Percentiles rank a stretch among this genome's conserved stretches.
Evolutionary conservation across 352 stramenopile species (phyloP).

Genomic region (Thalassiosira oceanica): DNA sequence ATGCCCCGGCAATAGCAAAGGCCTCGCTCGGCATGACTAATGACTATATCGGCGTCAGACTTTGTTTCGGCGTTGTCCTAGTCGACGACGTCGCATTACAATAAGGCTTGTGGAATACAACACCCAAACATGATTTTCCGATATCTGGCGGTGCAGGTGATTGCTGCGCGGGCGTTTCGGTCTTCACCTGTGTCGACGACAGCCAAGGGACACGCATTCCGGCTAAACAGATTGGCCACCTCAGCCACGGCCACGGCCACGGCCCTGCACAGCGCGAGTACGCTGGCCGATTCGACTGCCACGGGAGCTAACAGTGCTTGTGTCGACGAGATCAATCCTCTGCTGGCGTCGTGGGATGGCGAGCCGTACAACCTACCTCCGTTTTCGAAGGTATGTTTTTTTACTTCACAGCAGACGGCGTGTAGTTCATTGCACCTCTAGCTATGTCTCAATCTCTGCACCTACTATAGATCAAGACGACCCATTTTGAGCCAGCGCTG

Average conservation of each 20-base stretch:
- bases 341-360: slow-evolving; percentile 64
- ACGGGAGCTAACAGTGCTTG: not conserved
- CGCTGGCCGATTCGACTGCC: slow-evolving; percentile 7
- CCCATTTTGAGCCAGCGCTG: slow-evolving; percentile 70
- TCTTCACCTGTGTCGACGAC: not conserved
- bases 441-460: too few relatives aligned
- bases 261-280: not conserved
- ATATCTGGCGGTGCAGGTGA: slow-evolving; percentile 15
- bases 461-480: slow-evolving; percentile 55
- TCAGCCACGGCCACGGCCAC: not conserved
- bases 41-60: too few relatives aligned
- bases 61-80: too few relatives aligned
- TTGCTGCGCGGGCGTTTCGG: slow-evolving; percentile 22
- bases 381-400: too few relatives aligned
- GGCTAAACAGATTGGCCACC: not conserved
- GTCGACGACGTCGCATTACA: too few relatives aligned
- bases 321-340: slow-evolving; percentile 46
- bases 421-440: too few relatives aligned
- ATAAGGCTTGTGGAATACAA: too few relatives aligned
- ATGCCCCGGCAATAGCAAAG: too few relatives aligned
- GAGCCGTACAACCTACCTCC: slow-evolving; percentile 75
- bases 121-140: too few relatives aligned
- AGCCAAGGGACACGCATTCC: not conserved
- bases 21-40: too few relatives aligned
- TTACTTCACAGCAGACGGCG: too few relatives aligned